Evolutionary conservation across 1,284 basidiomycete species (phyloP), one percentile per base, ranked within the genome.

Genomic region (Lignosus rhinocerotis): DNA sequence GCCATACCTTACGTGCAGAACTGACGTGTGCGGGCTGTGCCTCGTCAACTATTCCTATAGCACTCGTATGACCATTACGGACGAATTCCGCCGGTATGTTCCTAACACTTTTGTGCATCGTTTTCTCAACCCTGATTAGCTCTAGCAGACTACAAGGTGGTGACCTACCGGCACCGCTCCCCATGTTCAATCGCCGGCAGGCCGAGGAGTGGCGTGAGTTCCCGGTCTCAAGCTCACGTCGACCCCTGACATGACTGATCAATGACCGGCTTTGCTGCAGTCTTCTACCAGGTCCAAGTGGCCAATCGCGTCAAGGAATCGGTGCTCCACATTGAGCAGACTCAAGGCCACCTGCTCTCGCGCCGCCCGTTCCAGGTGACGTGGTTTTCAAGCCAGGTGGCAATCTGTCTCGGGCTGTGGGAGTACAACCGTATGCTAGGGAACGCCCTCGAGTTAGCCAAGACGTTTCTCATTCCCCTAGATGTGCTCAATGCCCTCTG

Each of bases 121-220:
- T 60, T 53, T 49, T 58, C 44, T 53, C 56, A 56, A 64, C 55
- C 55, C 63, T 66, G 62, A 67, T 61, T 51, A 34, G 43, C 56
- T 65, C 56, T 60, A 71, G 69, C 59, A 73, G 75, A 60, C 61
- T 76, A 44, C 71, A 74, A 54, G 73, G 74, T 53, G 61, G 71
- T 31, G 73, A 75, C 56, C 61, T 60, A 53, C 62, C 65, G 43
- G 54, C 61, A 6, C 61, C 68, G 38, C 50, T 55, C 31, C 80
- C 82, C 11, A 75, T 81, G 36, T 85, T 89, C 73, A 87, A 82
- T 63, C 81, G 82, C 14, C 80, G 84, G 64, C 86, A 89, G 58
- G 84, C 85, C 0, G 82, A 88, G 67, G 87, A 90, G 66, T 91
- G 89, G 88, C 75, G 88, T 91, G 73, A 72, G 87, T 81, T 53